These are phyloP conservation scores for Cercophora scortea DNA, from an alignment of 495 filamentous ascomycete species.

Conservation along the genomic window DNA sequence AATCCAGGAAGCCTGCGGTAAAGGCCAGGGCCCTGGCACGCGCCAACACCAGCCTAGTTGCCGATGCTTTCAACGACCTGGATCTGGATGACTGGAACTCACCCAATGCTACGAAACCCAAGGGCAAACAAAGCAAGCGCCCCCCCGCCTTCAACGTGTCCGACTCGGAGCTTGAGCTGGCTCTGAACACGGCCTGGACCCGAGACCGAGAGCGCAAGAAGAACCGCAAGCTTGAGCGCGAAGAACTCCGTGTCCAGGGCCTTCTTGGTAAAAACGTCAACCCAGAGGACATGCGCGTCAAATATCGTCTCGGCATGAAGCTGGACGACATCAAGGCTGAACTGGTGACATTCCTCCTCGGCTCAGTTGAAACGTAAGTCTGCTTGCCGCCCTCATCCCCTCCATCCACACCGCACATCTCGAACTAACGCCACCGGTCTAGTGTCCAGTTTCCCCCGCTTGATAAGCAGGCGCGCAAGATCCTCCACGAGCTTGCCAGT, in stretches of 20 bases:
- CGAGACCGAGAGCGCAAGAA: constrained; percentile 81
- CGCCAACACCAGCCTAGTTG: constrained; percentile 54
- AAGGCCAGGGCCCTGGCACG: constrained; percentile 7
- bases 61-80: constrained; percentile 68
- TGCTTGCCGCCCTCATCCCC: not conserved
- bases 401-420: too few species aligned
- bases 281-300: constrained; percentile 59
- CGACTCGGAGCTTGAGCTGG: constrained; percentile 66
- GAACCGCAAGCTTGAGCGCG: constrained; percentile 65
- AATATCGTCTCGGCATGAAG: constrained; percentile 66
- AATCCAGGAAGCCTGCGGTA: not conserved
- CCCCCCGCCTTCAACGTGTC: constrained; percentile 47
- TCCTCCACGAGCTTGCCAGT: constrained; percentile 67
- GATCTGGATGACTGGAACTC: constrained; percentile 78
- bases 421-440: not conserved
- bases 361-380: constrained; percentile 54
- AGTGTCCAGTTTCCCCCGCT: constrained; percentile 81
- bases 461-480: constrained; percentile 64
- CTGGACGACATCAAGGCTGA: constrained; percentile 64
- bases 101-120: constrained; percentile 47
- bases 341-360: constrained; percentile 61
- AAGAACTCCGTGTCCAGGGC: constrained; percentile 69
- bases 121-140: constrained; percentile 47
- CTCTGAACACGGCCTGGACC: constrained; percentile 56
- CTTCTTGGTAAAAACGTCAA: constrained; percentile 60